Base-by-base conservation (phyloP, 2,329 filamentous ascomycete species). In the Cladosporium sp. region DNA sequence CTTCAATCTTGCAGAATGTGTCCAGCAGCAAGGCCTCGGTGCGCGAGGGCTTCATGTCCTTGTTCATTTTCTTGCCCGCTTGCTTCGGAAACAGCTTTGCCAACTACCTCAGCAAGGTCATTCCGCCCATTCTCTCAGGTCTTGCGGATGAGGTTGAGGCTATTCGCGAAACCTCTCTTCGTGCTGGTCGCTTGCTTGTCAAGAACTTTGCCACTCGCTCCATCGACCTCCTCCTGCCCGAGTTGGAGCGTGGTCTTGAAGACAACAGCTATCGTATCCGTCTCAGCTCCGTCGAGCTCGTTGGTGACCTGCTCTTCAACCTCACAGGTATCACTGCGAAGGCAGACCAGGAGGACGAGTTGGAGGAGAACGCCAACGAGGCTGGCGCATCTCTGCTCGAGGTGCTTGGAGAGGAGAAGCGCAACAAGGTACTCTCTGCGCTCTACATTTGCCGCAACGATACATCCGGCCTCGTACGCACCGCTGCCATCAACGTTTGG, bases 41-140 rank as follows among this genome's bases (percentile, higher is more conserved):
- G 69, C 89, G 95, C 73, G 95, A 99, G 83, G 95, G 95, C 54
- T 99, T 99, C 82, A 99, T 99, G 95, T 97, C 95, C 8, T 86
- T 99, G 48, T 99, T 99, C 80, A 98, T 99, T 71, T 99, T 97
- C 86, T 88, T 99, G 81, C 95, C 95, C 14, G 95, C 97, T 62
- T 99, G 95, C 81, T 99, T 99, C 74, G 95, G 95, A 74, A 99
- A 99, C 84, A 96, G 93, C 78, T 99, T 99, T 75, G 91, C 95
- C 71, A 93, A 92, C 76, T 99, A 99, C 75, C 89, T 99, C 67
- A 92, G 89, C 79, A 93, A 89, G 76, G 97, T 99, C 73, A 97
- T 99, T 72, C 96, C 95, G 21, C 91, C 95, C 23, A 98, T 99
- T 73, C 84, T 99, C 69, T 89, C 92, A 69, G 96, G 96, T 73